Evolutionary conservation across 2,329 filamentous ascomycete species (phyloP).

Genomic region (Xylariaceae sp.): DNA sequence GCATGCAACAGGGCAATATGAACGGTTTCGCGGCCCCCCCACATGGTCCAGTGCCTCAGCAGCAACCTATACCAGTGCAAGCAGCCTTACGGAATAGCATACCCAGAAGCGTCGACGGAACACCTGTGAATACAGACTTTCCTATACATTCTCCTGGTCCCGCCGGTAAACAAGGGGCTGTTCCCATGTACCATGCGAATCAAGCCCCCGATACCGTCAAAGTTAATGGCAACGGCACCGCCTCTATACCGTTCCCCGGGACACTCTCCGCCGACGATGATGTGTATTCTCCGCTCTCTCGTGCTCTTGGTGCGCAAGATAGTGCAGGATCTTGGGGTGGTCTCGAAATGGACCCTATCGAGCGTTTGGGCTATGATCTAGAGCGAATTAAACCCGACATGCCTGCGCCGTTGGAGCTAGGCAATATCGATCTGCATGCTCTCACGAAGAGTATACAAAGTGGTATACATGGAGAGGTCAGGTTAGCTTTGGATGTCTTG

Average conservation of each 20-base stretch:
- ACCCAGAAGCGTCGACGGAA: conserved; percentile 46
- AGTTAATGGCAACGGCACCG: conserved; percentile 23
- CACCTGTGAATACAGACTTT: conserved; percentile 38
- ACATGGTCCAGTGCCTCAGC: conserved; percentile 40
- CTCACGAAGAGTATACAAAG: conserved; percentile 86
- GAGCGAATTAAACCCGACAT: conserved; percentile 66
- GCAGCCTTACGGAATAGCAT: conserved; percentile 48
- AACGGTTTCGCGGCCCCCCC: conserved; percentile 48
- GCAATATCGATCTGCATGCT: conserved; percentile 83
- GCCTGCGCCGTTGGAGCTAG: conserved; percentile 70
- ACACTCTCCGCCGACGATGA: conserved; percentile 43
- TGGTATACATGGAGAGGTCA: conserved; percentile 83
- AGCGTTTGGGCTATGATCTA: conserved; percentile 61
- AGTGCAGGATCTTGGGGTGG: conserved; percentile 47
- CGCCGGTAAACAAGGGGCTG: conserved; percentile 36
- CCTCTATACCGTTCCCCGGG: conserved; percentile 28
- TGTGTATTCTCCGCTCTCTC: conserved; percentile 51
- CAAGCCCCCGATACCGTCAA: conserved; percentile 30
- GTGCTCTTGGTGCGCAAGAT: conserved; percentile 44
- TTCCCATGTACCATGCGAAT: conserved; percentile 37
- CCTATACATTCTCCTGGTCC: conserved; percentile 44
- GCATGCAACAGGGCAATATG: conserved; percentile 41
- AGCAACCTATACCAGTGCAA: conserved; percentile 37
- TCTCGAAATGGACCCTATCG: conserved; percentile 61
- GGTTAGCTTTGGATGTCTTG: conserved; percentile 80